Evolutionary conservation across 1,139 yeast genomes (phyloP), one percentile per base, ranked within the genome.

Genomic region (Kodamaea ohmeri): DNA sequence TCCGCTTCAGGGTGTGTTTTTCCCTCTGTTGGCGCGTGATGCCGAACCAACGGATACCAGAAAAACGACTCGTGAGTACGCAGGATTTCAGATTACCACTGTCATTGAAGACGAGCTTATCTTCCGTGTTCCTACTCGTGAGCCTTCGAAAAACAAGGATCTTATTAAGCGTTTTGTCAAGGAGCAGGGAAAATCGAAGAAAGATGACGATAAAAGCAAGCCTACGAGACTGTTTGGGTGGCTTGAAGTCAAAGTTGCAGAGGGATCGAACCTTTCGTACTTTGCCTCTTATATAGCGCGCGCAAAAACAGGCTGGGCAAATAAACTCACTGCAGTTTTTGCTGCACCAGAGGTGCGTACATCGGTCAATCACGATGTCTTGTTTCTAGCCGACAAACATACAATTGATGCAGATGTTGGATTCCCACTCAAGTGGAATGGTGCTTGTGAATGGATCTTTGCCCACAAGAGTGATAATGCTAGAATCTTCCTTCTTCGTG

Each of bases 361-460:
- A 0, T 85, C 96, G 38, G 94, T 92, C 1, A 92, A 90, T 50
- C 97, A 92, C 57, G 96, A 88, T 50, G 65, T 88, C 13, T 61
- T 89, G 9, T 76, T 85, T 46, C 64, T 73, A 11, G 87, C 95
- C 0, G 76, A 77, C 28, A 62, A 67, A 6, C 92, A 86, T 52
- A 59, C 57, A 1, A 42, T 88, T 3, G 60, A 66, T 16, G 80
- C 83, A 2, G 74, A 74, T 25, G 65, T 85, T 21, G 80, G 83
- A 0, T 79, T 75, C 44, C 97, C 97, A 0, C 61, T 86, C 27
- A 62, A 73, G 41, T 90, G 97, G 96, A 87, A 90, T 56, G 92
- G 87, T 2, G 65, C 71, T 38, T 80, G 87, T 18, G 61, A 60
- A 0, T 92, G 96, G 96, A 56, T 54, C 0, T 76, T 89, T 47